These are phyloP conservation scores for Phytophthora macrochlamydospora DNA, from an alignment of 352 stramenopile species.

Conservation along the genomic window DNA sequence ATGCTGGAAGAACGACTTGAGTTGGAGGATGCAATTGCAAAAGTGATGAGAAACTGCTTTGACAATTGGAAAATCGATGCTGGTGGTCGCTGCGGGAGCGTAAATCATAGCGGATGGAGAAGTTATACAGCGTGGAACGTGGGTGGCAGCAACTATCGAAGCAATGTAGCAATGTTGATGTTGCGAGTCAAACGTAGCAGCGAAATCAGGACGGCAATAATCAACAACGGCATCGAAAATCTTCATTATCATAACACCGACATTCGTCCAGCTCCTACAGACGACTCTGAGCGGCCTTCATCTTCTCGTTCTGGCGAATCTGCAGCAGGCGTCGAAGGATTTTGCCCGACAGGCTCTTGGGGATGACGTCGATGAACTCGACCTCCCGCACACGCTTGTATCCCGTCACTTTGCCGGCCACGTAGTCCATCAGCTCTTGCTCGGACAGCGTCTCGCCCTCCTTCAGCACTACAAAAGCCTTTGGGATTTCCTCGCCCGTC, in stretches of 20 bases:
- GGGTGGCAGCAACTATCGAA: too few species aligned
- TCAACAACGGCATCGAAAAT: neutral
- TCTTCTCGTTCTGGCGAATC: conserved; percentile 37
- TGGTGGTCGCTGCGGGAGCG: neutral
- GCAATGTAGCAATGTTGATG: too few species aligned
- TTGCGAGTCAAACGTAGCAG: neutral
- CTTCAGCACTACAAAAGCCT: conserved; percentile 91
- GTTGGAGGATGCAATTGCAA: conserved; percentile 14
- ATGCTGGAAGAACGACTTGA: neutral
- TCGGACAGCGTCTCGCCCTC: conserved; percentile 48
- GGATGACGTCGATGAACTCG: conserved; percentile 89
- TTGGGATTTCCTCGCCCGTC: conserved; percentile 87
- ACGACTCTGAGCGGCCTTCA: conserved; percentile 32
- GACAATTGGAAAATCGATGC: neutral
- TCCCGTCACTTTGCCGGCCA: conserved; percentile 75
- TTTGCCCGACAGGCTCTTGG: conserved; percentile 92
- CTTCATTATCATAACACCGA: conserved; percentile 1
- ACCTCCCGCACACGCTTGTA: conserved; percentile 92
- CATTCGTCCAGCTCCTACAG: conserved; percentile 18
- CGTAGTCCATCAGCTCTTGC: conserved; percentile 80
- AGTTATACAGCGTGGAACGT: neutral
- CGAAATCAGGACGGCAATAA: neutral
- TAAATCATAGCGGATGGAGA: neutral
- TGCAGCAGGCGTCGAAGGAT: conserved; percentile 89
- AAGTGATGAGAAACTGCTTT: conserved; percentile 9